phyloP scores from a whole-genome alignment of 2,329 filamentous ascomycete genomes.

The Zymoseptoria pseudotritici region DNA sequence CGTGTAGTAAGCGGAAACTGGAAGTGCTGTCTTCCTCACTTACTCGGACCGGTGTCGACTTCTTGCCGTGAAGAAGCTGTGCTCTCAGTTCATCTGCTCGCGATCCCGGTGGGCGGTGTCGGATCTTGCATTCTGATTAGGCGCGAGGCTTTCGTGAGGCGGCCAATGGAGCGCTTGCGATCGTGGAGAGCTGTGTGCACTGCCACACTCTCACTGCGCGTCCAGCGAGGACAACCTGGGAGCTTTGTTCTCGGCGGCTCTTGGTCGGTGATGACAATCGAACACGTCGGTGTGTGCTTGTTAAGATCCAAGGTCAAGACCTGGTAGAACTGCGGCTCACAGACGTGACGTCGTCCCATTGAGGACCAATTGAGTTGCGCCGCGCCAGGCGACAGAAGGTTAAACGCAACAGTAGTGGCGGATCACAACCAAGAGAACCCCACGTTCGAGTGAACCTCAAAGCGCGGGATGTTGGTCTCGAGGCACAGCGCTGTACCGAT shows the following conservation, averaged over 20 bases:
- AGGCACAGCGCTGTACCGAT: not conserved
- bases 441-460: not conserved
- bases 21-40: not conserved
- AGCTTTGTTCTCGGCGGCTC: not conserved
- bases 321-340: not conserved
- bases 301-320: not conserved
- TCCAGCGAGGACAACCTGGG: not conserved
- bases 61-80: not conserved
- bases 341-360: not conserved
- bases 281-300: not conserved
- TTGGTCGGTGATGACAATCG: not conserved
- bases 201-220: not conserved
- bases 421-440: not conserved
- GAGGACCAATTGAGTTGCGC: not conserved
- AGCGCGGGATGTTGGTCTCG: not conserved
- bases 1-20: not conserved
- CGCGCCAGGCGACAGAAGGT: not conserved
- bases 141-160: not conserved
- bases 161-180: not conserved
- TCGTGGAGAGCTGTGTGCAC: not conserved
- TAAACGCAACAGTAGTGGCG: not conserved
- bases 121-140: not conserved
- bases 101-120: not conserved
- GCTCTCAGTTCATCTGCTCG: not conserved
- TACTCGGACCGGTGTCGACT: not conserved